A percentile compares a stretch with the other conserved stretches of the same genome.
These are phyloP conservation scores for Pelargonium myrrhifolium DNA, from an alignment of 441 rosid genomes.

Conservation along the genomic window DNA sequence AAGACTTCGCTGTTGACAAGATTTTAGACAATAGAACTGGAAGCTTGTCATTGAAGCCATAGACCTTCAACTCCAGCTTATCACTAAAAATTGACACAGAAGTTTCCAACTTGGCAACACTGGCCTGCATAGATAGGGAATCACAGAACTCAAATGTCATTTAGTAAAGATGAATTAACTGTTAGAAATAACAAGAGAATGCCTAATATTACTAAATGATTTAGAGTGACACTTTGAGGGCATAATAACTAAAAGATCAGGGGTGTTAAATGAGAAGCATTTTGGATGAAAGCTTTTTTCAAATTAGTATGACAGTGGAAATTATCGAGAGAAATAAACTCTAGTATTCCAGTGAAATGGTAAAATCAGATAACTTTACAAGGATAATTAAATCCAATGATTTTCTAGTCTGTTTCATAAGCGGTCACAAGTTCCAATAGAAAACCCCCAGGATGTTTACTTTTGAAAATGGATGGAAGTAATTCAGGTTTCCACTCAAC, in stretches of 20 bases:
- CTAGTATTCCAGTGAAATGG: background rate
- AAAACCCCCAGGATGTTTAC: background rate
- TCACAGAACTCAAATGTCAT: conserved; percentile 12
- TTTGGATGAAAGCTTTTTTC: background rate
- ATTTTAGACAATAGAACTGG: conserved; percentile 63
- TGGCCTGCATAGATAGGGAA: conserved; percentile 56
- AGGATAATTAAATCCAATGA: background rate
- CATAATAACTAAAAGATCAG: background rate
- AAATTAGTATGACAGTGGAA: background rate
- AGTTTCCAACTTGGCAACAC: conserved; percentile 87
- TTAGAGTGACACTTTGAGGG: background rate
- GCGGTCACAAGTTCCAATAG: background rate
- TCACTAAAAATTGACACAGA: conserved; percentile 57
- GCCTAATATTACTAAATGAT: background rate
- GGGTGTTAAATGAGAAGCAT: background rate
- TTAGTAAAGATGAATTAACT: conserved; percentile 4
- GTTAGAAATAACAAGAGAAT: conserved; percentile 6
- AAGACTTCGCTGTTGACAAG: conserved; percentile 60
- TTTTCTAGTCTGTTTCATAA: background rate
- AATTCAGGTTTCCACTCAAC: conserved; percentile 2
- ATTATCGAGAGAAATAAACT: background rate
- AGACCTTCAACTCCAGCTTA: conserved; percentile 81
- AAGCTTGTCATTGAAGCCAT: conserved; percentile 88
- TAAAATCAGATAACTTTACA: background rate
- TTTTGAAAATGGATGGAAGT: background rate